Base-by-base conservation (phyloP, 306 rosid species). In the Fragaria ananassa region DNA sequence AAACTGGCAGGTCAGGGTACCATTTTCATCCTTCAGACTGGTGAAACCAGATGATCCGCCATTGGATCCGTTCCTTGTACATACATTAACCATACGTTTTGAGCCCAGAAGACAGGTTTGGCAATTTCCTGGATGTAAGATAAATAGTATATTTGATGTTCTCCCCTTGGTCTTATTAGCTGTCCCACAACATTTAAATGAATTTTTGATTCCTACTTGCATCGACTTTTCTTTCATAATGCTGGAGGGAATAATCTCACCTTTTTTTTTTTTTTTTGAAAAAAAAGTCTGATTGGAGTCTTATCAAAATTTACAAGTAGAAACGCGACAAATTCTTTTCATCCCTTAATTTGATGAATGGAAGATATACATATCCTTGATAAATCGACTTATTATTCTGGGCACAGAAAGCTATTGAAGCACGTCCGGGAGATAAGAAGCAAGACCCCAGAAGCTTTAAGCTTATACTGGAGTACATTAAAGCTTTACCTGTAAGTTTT, bases 71-170 rank as follows among this genome's bases (percentile, higher is more conserved):
- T 95, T 95, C 83, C 97, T 92, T 78, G 91, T 95, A 54, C 98
- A 95, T 85, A 95, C 96, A 60, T 78, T 95, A 71, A 95, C 98
- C 37, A 90, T 95, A 83, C 97, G 97, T 78, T 95, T 95, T 64
- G 98, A 95, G 84, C 98, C 98, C 45, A 89, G 97, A 89, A 92
- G 91, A 90, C 98, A 92, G 97, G 98, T 95, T 64, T 67, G 76
- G 50, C 25, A 37, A 13, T 68, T 78, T 77, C 54, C 83, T 76
- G 56, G 31, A 39, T 77, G 75, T 46, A 17, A n/a, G 25, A 74
- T 44, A 54, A 72, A 23, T 13, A 19, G 61, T 15, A 31, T 25
- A 44, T 70, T 58, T 31, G 10, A 6, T 29, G 42, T 15, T 69
- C 2, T 19, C 17, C 39, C 67, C 18, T 49, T 39, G 11, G 17